phyloP scores from a whole-genome alignment of 345 rosid genomes.

The Brassica cretica region DNA sequence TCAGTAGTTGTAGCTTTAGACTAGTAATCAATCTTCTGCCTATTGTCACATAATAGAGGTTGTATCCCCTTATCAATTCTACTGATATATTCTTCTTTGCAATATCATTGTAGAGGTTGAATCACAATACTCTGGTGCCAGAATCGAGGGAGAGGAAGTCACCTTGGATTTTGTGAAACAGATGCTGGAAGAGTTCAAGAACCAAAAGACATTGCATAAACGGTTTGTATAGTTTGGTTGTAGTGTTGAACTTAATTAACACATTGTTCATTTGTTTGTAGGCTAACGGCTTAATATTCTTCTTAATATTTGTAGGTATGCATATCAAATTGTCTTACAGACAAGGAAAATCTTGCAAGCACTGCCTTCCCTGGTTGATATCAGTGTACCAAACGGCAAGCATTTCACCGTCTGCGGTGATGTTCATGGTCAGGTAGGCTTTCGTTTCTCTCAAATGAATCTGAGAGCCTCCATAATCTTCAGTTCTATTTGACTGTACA shows the following conservation, averaged over 20 bases:
- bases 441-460: not conserved
- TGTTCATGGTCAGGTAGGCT: slow-evolving; percentile 81
- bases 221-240: slow-evolving; percentile 46
- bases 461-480: not conserved
- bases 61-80: not conserved
- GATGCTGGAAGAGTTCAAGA: slow-evolving; percentile 94
- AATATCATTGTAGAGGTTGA: slow-evolving; percentile 74
- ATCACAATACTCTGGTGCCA: slow-evolving; percentile 92
- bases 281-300: not conserved
- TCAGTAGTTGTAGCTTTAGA: slow-evolving; percentile 40
- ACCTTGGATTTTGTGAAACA: slow-evolving; percentile 88
- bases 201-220: slow-evolving; percentile 84
- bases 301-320: slow-evolving; percentile 61
- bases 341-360: slow-evolving; percentile 73
- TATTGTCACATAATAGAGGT: slow-evolving; percentile 47
- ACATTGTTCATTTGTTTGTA: not conserved
- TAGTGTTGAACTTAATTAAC: slow-evolving; percentile 22
- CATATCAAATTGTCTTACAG: slow-evolving; percentile 88
- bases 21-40: slow-evolving; percentile 46
- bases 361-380: slow-evolving; percentile 85
- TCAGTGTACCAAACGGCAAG: slow-evolving; percentile 64
- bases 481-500: not conserved
- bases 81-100: slow-evolving; percentile 31
- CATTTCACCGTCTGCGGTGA: slow-evolving; percentile 96
- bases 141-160: slow-evolving; percentile 82